A percentile compares a stretch with the other conserved stretches of the same genome.
These are phyloP conservation scores for Cladophialophora yegresii DNA, from an alignment of 2,329 filamentous ascomycete genomes.

Conservation along the genomic window DNA sequence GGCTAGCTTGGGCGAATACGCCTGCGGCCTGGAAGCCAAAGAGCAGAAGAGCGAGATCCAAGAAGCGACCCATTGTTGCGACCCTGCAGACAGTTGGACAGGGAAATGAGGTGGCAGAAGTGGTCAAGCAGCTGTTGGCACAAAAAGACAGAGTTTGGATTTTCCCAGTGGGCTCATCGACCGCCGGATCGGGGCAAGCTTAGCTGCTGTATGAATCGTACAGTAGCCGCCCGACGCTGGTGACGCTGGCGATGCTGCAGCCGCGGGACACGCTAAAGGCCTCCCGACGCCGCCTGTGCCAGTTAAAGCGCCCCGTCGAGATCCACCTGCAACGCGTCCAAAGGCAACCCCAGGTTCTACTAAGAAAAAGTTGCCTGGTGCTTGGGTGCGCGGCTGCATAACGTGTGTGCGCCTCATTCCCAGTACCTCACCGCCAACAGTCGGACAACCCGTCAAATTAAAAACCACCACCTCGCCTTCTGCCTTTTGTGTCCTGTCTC, in stretches of 20 bases:
- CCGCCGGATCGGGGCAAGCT: background rate
- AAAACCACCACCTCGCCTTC: conserved; percentile 3
- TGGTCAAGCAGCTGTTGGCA: conserved; percentile 5
- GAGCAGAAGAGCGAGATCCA: conserved; percentile 70
- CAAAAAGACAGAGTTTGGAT: conserved; percentile 18
- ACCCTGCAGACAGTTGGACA: conserved; percentile 12
- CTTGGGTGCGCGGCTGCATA: conserved; percentile 12
- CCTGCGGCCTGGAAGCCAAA: conserved; percentile 69
- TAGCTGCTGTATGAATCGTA: conserved; percentile 1
- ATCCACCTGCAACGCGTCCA: conserved; percentile 3
- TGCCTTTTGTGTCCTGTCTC: conserved; percentile 1
- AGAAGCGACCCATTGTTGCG: conserved; percentile 69
- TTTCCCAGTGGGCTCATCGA: conserved; percentile 1
- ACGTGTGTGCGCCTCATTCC: conserved; percentile 1
- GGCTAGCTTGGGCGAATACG: conserved; percentile 61
- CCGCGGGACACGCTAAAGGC: background rate
- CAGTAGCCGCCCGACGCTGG: background rate
- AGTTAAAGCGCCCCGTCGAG: background rate
- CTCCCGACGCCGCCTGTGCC: background rate
- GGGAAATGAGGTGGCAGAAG: conserved; percentile 9
- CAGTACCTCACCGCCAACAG: conserved; percentile 26
- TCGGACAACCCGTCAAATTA: conserved; percentile 1
- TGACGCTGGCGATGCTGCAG: background rate
- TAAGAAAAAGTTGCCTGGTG: conserved; percentile 16
- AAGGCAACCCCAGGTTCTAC: background rate